Conservation (phyloP, 305 asterid genomes). For the Striga hermonthica region DNA sequence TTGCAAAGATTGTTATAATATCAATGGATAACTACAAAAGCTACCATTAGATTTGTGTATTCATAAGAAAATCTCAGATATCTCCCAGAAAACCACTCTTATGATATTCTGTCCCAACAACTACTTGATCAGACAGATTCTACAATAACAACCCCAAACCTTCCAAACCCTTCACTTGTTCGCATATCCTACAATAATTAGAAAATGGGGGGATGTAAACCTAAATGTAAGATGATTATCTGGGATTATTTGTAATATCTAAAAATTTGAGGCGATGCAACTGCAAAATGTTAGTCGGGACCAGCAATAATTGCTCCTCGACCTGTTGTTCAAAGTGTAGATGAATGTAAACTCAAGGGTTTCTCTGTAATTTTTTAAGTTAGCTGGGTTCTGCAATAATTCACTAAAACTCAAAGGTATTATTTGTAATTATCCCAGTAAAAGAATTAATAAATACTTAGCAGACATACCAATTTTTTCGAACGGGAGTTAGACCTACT, state of each 20-base stretch:
- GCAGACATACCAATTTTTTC: constrained; percentile 60
- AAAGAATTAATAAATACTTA: constrained; percentile 23
- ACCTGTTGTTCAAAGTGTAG: background rate
- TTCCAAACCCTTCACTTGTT: too few relatives aligned
- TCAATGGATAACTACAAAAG: background rate
- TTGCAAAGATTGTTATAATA: background rate
- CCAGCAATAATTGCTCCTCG: background rate
- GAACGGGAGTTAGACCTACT: constrained; percentile 81
- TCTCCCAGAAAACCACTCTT: background rate
- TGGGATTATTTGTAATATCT: background rate
- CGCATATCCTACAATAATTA: too few relatives aligned
- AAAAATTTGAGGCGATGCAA: background rate
- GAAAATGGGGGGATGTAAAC: background rate
- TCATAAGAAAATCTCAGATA: background rate
- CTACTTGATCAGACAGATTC: too few relatives aligned
- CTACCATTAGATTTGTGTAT: background rate
- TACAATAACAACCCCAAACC: too few relatives aligned
- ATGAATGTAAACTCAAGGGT: background rate
- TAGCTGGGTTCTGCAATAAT: background rate
- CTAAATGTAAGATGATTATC: background rate
- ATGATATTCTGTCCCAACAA: too few relatives aligned
- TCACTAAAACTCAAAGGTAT: too few relatives aligned
- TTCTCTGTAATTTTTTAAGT: background rate
- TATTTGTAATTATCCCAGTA: background rate
- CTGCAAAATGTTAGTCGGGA: background rate